Evolutionary conservation across 495 filamentous ascomycete species (phyloP).

Genomic region (Achaetomiella virescens): DNA sequence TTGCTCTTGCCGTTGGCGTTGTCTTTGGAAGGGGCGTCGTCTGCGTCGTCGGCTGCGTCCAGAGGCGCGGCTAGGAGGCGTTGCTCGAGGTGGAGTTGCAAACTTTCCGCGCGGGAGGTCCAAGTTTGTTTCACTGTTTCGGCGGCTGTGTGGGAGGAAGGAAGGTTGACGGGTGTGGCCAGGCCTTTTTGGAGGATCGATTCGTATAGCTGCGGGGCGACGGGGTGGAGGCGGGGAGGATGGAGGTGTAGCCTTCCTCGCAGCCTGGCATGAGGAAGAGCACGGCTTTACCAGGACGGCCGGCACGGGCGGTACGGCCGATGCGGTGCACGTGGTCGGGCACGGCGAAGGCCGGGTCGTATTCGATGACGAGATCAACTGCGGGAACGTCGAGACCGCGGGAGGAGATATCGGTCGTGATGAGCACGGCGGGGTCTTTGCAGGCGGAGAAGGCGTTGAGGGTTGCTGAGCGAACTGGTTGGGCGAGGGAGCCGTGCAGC

Average conservation of each 20-base stretch:
- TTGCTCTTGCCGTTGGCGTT: background rate
- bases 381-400: constrained; percentile 91
- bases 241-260: constrained; percentile 81
- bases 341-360: constrained; percentile 84
- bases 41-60: constrained; percentile 20
- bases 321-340: constrained; percentile 92
- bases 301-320: constrained; percentile 88
- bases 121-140: constrained; percentile 34
- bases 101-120: constrained; percentile 38
- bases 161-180: constrained; percentile 35
- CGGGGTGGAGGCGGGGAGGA: constrained; percentile 50
- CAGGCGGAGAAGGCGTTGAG: constrained; percentile 66
- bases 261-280: constrained; percentile 85
- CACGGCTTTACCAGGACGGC: constrained; percentile 76
- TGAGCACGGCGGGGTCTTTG: constrained; percentile 64
- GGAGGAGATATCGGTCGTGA: constrained; percentile 93
- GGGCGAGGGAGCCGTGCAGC: constrained; percentile 89
- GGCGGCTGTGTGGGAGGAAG: constrained; percentile 7
- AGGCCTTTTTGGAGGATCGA: constrained; percentile 52
- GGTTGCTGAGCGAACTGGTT: constrained; percentile 78
- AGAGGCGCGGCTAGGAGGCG: constrained; percentile 32
- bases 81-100: constrained; percentile 47
- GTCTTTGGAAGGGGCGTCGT: constrained; percentile 3
- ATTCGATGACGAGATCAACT: constrained; percentile 89
- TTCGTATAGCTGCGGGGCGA: constrained; percentile 38